A percentile compares a stretch with the other conserved stretches of the same genome.
These are phyloP conservation scores for Taphrina populina DNA, from an alignment of 1,139 yeast genomes.

Conservation along the genomic window DNA sequence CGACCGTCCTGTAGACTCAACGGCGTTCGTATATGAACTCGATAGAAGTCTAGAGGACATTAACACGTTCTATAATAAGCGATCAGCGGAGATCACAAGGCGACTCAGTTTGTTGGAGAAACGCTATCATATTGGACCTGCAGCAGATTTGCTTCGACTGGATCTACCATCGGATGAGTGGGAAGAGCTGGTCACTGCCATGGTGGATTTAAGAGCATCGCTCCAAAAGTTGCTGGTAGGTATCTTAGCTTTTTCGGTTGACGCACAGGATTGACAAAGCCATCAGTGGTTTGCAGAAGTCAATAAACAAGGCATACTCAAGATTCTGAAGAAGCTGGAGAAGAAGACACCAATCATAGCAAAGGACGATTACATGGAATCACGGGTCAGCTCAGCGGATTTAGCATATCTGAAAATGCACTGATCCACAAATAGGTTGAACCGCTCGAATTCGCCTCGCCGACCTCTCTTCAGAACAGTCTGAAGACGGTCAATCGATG, in stretches of 20 bases:
- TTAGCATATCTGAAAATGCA: not conserved
- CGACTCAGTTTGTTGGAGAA: conserved; percentile 53
- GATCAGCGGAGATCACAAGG: conserved; percentile 70
- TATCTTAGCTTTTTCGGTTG: no score
- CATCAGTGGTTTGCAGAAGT: conserved; percentile 82
- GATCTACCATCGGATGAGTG: conserved; percentile 38
- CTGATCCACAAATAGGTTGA: conserved; percentile 45
- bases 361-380: conserved; percentile 63
- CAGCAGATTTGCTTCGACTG: conserved; percentile 35
- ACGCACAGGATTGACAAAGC: not conserved
- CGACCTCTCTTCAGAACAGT: conserved; percentile 56
- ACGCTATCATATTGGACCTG: conserved; percentile 41
- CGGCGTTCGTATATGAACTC: conserved; percentile 68
- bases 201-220: conserved; percentile 73
- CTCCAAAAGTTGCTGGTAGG: conserved; percentile 65
- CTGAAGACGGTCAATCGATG: conserved; percentile 59
- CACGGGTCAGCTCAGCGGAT: conserved; percentile 51
- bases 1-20: conserved; percentile 41
- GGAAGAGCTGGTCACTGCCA: conserved; percentile 65
- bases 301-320: conserved; percentile 84
- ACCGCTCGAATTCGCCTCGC: conserved; percentile 71
- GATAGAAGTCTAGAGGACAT: conserved; percentile 83
- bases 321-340: conserved; percentile 86
- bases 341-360: conserved; percentile 74
- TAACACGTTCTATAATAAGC: conserved; percentile 71